Base-by-base conservation (phyloP, 2,329 filamentous ascomycete species). In the Septoria petroselini region DNA sequence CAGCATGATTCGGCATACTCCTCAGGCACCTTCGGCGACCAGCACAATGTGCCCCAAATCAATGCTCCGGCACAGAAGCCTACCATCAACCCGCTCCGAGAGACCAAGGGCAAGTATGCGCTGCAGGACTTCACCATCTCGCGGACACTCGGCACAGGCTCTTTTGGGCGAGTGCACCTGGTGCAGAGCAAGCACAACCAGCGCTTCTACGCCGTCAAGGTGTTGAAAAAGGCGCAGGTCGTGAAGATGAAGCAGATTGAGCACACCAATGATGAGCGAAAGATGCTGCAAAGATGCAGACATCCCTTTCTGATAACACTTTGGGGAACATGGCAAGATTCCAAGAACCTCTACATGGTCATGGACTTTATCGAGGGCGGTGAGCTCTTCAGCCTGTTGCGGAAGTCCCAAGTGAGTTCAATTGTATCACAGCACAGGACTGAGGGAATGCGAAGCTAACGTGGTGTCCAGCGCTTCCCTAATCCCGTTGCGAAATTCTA, bases 161-260 rank as follows among this genome's bases (percentile, higher is more conserved):
- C 91, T 71, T 98, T 98, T 72, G 93, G 93, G 38, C 82, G 93
- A 60, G 93, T 98, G 37, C 93, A 98, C 68, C 77, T 98, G 53
- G 93, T 97, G 45, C 93, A 97, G 73, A 96, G 91, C 59, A 93
- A 91, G 72, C 93, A 98, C 74, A 98, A 98, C 71, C 88, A 95
- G 73, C 85, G 93, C 55, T 98, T 91, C 77, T 98, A 98, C 73
- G 93, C 93, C 38, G 85, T 98, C 72, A 98, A 98, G 75, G 93
- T 98, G 59, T 75, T 98, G 72, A 98, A 98, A 72, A 98, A 98
- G 79, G 85, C 85, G 41, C 93, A 98, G 73, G 91, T 98, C 47
- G 90, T 98, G 71, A 95, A 95, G 77, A 97, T 98, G 93, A 98
- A 98, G 81, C 93, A 98, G 73, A 90, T 98, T 53, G 93, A 98